Evolutionary conservation across 805 yeast species (phyloP), one percentile per base, ranked within the genome.

Genomic region (Yarrowia sp.): DNA sequence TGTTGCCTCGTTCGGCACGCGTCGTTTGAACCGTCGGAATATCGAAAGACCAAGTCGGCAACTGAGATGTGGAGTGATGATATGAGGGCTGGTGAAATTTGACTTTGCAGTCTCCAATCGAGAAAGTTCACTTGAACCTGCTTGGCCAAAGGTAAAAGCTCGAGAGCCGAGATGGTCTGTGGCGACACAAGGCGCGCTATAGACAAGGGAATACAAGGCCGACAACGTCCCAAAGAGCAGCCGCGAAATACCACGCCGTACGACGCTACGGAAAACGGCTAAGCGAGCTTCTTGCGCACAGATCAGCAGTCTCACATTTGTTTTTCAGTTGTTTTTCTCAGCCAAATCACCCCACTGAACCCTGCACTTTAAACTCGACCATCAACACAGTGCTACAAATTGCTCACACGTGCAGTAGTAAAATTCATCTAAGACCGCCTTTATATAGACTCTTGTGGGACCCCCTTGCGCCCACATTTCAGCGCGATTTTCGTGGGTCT

Each of bases 371-470:
- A 47, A 47, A 21, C 55, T 47, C 38, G n/a, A 7, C 29, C 38
- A 12, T 19, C 36, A 46, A 46, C 53, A 46, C 9, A 21, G 19
- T 2, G 29, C 53, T 27, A 31, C 19, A 46, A 47, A 31, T 47
- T 47, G 55, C 55, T 47, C 55, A 47, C 55, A 47, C 38, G 38
- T 47, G 55, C 55, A 47, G 55, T 31, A 14, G 27, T 32, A 22
- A 47, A 47, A 31, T 47, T 47, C 55, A 47, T 21, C 38, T 31
- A 19, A 47, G 55, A 47, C 55, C 36, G 25, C 18, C 36, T n/a
- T 8, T 31, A 21, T 31, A 31, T 47, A 47, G 38, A 32, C 38
- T 46, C 53, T 8, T 31, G 6, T 7, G 53, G 2, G 19, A 31
- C 25, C 36, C 19, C 16, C 3, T 12, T 13, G 53, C 7, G 36